These are phyloP conservation scores for Drechslerella dactyloides DNA, from an alignment of 2,329 filamentous ascomycete species.

Conservation along the genomic window DNA sequence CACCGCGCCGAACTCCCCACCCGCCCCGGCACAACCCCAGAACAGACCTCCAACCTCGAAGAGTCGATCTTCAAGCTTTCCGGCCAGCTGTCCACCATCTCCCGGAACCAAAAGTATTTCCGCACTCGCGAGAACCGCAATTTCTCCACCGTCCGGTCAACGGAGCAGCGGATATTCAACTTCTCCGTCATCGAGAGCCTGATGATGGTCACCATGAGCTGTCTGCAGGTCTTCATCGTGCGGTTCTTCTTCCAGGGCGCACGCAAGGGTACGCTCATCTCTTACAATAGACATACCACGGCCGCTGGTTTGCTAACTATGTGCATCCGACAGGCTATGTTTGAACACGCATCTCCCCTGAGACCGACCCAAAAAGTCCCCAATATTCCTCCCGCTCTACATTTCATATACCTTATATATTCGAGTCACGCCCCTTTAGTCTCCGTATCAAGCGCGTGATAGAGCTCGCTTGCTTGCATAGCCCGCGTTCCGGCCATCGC, in stretches of 20 bases:
- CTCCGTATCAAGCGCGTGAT: background rate
- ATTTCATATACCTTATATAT: background rate
- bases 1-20: conserved; percentile 78
- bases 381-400: background rate
- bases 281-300: too few species aligned
- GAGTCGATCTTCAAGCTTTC: conserved; percentile 96
- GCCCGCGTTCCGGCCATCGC: background rate
- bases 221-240: conserved; percentile 94
- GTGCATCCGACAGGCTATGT: conserved; percentile 26
- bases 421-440: background rate
- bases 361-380: background rate
- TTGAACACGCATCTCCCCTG: conserved; percentile 17
- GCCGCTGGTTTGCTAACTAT: background rate
- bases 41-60: conserved; percentile 86
- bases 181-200: conserved; percentile 91
- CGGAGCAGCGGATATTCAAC: conserved; percentile 94
- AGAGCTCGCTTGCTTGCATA: background rate
- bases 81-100: conserved; percentile 89
- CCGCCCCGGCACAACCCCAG: conserved; percentile 84
- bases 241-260: conserved; percentile 93
- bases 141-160: conserved; percentile 96
- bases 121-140: conserved; percentile 98
- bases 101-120: conserved; percentile 98
- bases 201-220: conserved; percentile 94
- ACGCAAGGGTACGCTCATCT: conserved; percentile 51